Evolutionary conservation across 1,139 yeast species (phyloP).

Genomic region (Kodamaea suecica): DNA sequence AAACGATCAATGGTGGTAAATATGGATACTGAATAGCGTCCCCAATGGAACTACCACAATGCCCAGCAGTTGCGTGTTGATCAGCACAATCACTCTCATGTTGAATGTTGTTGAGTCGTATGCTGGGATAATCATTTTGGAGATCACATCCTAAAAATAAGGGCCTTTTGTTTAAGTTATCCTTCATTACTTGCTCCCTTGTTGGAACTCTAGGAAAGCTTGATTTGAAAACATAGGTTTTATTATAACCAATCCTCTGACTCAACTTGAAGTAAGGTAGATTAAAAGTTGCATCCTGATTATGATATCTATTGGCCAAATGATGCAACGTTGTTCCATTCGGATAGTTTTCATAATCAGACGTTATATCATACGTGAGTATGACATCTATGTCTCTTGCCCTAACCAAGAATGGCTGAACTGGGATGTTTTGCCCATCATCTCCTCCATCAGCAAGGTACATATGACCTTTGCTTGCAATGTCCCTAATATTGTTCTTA

Average conservation of each 20-base stretch:
- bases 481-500: constrained; percentile 3
- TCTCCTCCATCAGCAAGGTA: constrained; percentile 46
- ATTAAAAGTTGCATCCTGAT: constrained; percentile 10
- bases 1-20: constrained; percentile 55
- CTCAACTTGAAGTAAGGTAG: constrained; percentile 19
- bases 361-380: constrained; percentile 38
- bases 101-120: too few relatives aligned
- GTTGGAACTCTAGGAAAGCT: constrained; percentile 41
- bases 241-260: constrained; percentile 4
- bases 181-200: constrained; percentile 25
- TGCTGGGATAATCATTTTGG: constrained; percentile 28
- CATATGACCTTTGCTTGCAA: constrained; percentile 21
- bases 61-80: too few relatives aligned
- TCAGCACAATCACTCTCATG: too few relatives aligned
- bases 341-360: constrained; percentile 38
- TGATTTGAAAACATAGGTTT: constrained; percentile 13
- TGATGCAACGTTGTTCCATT: constrained; percentile 32
- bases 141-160: constrained; percentile 57
- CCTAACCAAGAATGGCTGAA: constrained; percentile 33
- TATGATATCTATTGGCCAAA: constrained; percentile 24
- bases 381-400: constrained; percentile 33
- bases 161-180: constrained; percentile 36
- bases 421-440: constrained; percentile 44
- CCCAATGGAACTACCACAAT: too few relatives aligned
- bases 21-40: constrained; percentile 8